phyloP scores from a whole-genome alignment of 2,329 filamentous ascomycete species.

The Stemphylium lycopersici region DNA sequence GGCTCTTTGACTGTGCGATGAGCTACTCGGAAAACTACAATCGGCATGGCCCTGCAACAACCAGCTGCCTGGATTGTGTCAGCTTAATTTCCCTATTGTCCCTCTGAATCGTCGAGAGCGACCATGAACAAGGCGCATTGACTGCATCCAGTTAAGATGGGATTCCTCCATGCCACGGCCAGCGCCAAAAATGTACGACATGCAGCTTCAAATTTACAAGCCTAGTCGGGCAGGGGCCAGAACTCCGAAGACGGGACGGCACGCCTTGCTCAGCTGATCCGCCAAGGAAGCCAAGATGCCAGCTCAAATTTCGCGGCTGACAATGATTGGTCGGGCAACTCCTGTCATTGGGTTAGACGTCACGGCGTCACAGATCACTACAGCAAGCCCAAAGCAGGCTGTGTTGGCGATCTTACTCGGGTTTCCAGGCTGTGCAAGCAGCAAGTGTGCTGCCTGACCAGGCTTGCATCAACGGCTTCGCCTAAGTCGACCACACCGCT shows the following conservation, averaged over 20 bases:
- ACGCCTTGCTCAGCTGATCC: conserved; percentile 2
- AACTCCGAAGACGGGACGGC: background rate
- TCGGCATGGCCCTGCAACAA: too few species aligned
- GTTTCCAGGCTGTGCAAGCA: conserved; percentile 3
- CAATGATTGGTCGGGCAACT: conserved; percentile 12
- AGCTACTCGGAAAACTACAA: too few species aligned
- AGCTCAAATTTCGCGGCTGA: conserved; percentile 15
- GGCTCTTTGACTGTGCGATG: too few species aligned
- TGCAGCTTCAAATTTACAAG: background rate
- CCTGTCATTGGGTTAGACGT: background rate
- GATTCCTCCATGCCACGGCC: too few species aligned
- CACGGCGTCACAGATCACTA: conserved; percentile 18
- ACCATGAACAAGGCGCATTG: too few species aligned
- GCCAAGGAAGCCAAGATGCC: conserved; percentile 19
- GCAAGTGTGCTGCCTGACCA: background rate
- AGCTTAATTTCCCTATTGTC: too few species aligned
- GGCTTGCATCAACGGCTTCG: too few species aligned
- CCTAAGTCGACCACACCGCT: too few species aligned
- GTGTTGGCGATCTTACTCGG: conserved; percentile 21
- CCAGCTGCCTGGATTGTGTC: too few species aligned
- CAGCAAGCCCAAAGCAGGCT: conserved; percentile 18
- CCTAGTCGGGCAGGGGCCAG: background rate
- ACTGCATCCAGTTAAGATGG: too few species aligned
- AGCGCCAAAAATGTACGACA: too few species aligned
- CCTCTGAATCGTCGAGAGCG: too few species aligned